These are phyloP conservation scores for Ceratorhiza oryzae-sativae DNA, from an alignment of 1,284 basidiomycete species.

Conservation along the genomic window DNA sequence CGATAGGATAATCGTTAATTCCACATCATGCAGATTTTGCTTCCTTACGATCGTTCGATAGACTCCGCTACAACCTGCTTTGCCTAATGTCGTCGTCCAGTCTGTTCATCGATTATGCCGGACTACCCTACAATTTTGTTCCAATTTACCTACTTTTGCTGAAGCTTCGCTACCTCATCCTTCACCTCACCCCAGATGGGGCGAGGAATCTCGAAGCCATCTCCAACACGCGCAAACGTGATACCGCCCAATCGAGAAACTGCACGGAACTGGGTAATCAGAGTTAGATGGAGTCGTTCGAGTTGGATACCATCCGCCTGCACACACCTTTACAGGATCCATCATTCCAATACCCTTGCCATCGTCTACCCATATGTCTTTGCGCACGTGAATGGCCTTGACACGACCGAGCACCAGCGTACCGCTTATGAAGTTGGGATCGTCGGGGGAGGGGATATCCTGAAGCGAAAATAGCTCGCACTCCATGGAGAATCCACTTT, in stretches of 20 bases:
- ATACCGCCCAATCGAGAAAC: constrained; percentile 70
- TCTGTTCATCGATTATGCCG: background rate
- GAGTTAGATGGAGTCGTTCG: background rate
- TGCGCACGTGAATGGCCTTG: constrained; percentile 66
- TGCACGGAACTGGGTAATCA: constrained; percentile 54
- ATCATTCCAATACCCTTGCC: constrained; percentile 59
- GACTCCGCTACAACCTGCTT: background rate
- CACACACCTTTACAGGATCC: constrained; percentile 59
- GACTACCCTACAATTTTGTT: background rate
- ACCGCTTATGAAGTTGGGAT: constrained; percentile 54
- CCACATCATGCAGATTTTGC: background rate
- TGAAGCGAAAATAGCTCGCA: constrained; percentile 60
- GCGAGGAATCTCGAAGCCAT: constrained; percentile 65
- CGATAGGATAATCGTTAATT: background rate
- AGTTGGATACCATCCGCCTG: too few species aligned
- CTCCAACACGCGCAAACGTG: constrained; percentile 62
- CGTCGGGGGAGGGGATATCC: constrained; percentile 8
- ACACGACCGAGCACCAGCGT: constrained; percentile 71
- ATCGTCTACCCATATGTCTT: constrained; percentile 55
- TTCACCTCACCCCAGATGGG: constrained; percentile 64
- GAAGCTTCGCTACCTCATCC: constrained; percentile 46
- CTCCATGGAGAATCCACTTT: constrained; percentile 76
- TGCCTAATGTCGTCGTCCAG: background rate
- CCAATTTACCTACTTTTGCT: constrained; percentile 9
- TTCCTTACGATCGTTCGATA: background rate